These are phyloP conservation scores for Phytopythium chamaehyphon DNA, from an alignment of 352 stramenopile genomes.

Conservation along the genomic window DNA sequence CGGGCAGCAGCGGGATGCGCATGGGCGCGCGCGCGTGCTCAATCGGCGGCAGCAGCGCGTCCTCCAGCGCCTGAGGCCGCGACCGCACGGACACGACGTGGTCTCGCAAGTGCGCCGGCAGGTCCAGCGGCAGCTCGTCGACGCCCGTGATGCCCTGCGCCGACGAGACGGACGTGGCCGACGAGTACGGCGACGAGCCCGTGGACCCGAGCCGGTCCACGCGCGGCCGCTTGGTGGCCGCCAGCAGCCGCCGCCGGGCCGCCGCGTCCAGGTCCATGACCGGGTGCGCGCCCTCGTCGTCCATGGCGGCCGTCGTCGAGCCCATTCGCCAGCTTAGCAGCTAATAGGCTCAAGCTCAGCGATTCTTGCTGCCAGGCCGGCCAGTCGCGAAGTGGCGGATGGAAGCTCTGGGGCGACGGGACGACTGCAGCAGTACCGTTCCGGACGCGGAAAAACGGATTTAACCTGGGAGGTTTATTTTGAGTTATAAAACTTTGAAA, in stretches of 20 bases:
- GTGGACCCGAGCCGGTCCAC: slow-evolving; percentile 27
- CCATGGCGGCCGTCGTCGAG: slow-evolving; percentile 41
- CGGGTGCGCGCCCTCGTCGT: slow-evolving; percentile 34
- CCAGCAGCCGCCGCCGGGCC: slow-evolving; percentile 22
- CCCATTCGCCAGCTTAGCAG: slow-evolving; percentile 23
- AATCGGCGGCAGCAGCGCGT: slow-evolving; percentile 57
- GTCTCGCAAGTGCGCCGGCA: slow-evolving; percentile 56
- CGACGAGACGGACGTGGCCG: slow-evolving; percentile 28
- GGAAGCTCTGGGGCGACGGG: too few relatives aligned
- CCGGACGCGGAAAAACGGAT: too few relatives aligned
- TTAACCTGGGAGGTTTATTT: too few relatives aligned
- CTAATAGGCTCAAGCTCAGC: too few relatives aligned
- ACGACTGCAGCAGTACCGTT: too few relatives aligned
- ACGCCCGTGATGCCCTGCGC: slow-evolving; percentile 17
- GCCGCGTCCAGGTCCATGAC: slow-evolving; percentile 34
- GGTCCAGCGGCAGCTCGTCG: slow-evolving; percentile 37
- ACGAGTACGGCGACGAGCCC: slow-evolving; percentile 37
- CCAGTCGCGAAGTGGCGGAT: too few relatives aligned
- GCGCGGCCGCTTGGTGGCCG: slow-evolving; percentile 25
- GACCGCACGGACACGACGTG: slow-evolving; percentile 46
- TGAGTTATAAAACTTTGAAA: too few relatives aligned
- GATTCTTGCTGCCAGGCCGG: too few relatives aligned
- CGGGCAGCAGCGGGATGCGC: slow-evolving; percentile 48
- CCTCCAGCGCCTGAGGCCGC: slow-evolving; percentile 29
- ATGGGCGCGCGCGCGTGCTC: slow-evolving; percentile 46